phyloP scores from a whole-genome alignment of 1,284 basidiomycete species.

The Malassezia obtusa region DNA sequence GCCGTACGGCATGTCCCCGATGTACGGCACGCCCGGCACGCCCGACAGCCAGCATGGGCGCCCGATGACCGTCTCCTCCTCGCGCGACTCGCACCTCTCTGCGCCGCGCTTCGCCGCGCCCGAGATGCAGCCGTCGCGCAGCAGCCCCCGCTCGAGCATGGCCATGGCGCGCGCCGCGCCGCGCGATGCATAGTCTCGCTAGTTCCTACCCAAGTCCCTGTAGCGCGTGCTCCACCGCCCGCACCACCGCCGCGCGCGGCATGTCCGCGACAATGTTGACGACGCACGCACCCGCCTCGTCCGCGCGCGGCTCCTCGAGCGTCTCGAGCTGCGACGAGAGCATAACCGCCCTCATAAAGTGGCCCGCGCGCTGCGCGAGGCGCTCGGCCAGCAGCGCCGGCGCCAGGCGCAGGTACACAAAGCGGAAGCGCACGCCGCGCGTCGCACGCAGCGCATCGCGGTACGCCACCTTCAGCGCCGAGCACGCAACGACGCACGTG shows the following conservation, averaged over 20 bases:
- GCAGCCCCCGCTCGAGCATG: neutral
- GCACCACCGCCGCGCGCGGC: neutral
- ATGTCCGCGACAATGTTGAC: neutral
- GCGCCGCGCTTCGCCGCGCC: neutral
- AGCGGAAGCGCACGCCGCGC: slow-evolving; percentile 54
- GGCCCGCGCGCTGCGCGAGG: slow-evolving; percentile 62
- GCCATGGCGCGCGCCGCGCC: neutral
- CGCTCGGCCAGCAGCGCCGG: slow-evolving; percentile 59
- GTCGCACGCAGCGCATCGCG: slow-evolving; percentile 66
- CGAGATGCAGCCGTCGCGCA: slow-evolving; percentile 1
- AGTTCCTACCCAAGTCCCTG: neutral
- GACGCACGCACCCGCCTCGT: neutral
- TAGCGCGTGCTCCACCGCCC: neutral
- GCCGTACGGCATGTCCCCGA: neutral
- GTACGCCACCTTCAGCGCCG: slow-evolving; percentile 68
- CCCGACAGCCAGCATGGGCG: neutral
- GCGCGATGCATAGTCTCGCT: neutral
- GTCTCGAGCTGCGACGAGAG: slow-evolving; percentile 71
- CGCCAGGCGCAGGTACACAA: slow-evolving; percentile 70
- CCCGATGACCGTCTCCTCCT: neutral
- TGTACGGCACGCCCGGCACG: neutral
- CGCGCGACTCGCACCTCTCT: neutral
- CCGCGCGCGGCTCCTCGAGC: slow-evolving; percentile 59
- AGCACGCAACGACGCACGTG: slow-evolving; percentile 64
- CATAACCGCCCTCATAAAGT: slow-evolving; percentile 83